Base-by-base conservation (phyloP, 768 basidiomycete species). In the Trametes cubensis region DNA sequence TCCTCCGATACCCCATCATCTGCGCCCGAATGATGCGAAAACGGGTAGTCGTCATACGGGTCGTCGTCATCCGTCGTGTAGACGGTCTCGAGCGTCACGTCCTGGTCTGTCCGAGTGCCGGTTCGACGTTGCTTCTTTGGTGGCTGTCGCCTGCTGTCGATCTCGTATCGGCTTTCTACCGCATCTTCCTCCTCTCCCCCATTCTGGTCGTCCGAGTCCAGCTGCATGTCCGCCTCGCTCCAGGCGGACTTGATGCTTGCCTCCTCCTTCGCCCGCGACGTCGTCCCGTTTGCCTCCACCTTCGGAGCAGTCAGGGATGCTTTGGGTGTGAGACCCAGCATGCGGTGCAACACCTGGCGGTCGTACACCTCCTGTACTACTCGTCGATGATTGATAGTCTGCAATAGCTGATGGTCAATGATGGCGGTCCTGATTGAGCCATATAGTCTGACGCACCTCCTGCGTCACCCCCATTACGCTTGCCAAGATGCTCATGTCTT, bases 391-490 rank as follows among this genome's bases (percentile, higher is more conserved):
- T 88, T 89, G 55, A 92, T 82, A 0, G 87, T 90, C 90, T 93
- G 67, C 4, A 47, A 21, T 23, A 17, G 51, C 45, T 62, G 60
- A 64, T 60, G 52, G 58, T 57, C 51, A 57, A 28, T 48, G 39
- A 25, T 58, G 51, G 57, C 60, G 14, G 18, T 28, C 54, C 45
- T 45, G 48, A 45, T 48, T 39, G 28, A 64, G 45, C 40, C 42
- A 14, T 18, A 3, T 25, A 14, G n/a, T n/a, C 26, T 39, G 57
- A 66, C 81, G 65, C 63, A 91, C 94, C 83, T 94, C 90, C 71
- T 89, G 86, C 2, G 92, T 90, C 6, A 96, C 83, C 11, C 90
- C 88, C 78, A 96, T 81, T 30, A 97, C 83, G 34, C 82, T 88
- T 3, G 87, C 84, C 46, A 97, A 72, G 55, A 96, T 88, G 69